Evolutionary conservation across 2,329 filamentous ascomycete species (phyloP).

Genomic region (Botrytis galanthina): DNA sequence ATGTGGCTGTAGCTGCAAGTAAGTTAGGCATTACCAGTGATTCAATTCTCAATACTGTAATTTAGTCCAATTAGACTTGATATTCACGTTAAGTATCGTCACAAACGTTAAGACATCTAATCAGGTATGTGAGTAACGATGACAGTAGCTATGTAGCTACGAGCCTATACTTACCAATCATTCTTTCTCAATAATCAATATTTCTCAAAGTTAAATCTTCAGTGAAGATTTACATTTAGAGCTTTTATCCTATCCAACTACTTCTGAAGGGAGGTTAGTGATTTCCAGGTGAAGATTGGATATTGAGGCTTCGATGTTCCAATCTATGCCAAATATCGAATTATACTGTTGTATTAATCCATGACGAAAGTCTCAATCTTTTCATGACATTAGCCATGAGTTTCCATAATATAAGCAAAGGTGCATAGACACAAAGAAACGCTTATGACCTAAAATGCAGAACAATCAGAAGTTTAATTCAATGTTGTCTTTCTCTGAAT

Average conservation of each 20-base stretch:
- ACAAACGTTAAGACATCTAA: background rate
- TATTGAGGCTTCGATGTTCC: background rate
- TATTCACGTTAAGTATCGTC: background rate
- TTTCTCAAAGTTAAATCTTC: background rate
- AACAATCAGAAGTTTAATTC: background rate
- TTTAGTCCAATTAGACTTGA: background rate
- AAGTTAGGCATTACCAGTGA: background rate
- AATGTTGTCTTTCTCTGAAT: background rate
- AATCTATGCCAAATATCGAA: background rate
- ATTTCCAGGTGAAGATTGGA: background rate
- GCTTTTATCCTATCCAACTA: background rate
- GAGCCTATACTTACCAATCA: background rate
- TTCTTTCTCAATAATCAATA: no score
- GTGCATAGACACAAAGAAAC: background rate
- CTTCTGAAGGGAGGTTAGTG: background rate
- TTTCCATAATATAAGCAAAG: background rate
- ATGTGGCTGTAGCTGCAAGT: background rate
- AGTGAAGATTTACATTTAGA: no score
- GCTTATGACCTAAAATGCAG: background rate
- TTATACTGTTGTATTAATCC: background rate
- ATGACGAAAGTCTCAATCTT: background rate
- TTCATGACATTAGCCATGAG: background rate
- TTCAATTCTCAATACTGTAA: background rate
- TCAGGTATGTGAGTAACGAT: background rate
- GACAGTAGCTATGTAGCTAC: background rate